Conservation (phyloP, 2,329 filamentous ascomycete species). For the Stromatinia cepivora region DNA sequence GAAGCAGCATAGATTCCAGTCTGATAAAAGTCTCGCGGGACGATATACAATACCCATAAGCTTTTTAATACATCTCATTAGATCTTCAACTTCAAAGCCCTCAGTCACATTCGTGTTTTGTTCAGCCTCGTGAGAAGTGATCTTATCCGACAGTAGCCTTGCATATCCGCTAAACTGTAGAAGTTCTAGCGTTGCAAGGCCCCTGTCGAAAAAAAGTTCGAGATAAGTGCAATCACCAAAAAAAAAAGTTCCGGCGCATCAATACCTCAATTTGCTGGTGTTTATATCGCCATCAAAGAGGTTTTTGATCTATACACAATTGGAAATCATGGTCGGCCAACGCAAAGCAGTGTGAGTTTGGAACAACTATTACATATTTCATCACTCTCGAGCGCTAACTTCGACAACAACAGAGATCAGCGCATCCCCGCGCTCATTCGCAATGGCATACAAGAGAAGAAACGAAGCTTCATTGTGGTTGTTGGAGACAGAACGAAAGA, state of each 20-base stretch:
- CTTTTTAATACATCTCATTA: not conserved
- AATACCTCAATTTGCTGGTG: slow-evolving; percentile 20
- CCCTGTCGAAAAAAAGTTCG: slow-evolving; percentile 23
- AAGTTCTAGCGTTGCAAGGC: not conserved
- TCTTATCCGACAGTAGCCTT: slow-evolving; percentile 5
- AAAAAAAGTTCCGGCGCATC: slow-evolving; percentile 24
- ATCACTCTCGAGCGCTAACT: slow-evolving; percentile 1
- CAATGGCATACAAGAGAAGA: slow-evolving; percentile 93
- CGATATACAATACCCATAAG: slow-evolving; percentile 11
- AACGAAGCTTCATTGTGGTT: slow-evolving; percentile 95
- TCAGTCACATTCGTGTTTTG: not conserved
- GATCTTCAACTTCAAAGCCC: not conserved
- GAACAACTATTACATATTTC: slow-evolving; percentile 23
- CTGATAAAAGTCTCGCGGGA: not conserved
- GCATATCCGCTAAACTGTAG: not conserved
- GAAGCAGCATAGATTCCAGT: not conserved
- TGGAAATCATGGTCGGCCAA: slow-evolving; percentile 29
- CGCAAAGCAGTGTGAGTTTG: slow-evolving; percentile 39
- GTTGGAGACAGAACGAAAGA: slow-evolving; percentile 94
- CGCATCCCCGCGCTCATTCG: slow-evolving; percentile 87
- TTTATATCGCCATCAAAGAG: slow-evolving; percentile 33
- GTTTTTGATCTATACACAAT: slow-evolving; percentile 7
- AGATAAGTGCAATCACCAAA: slow-evolving; percentile 24
- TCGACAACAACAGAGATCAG: slow-evolving; percentile 62
- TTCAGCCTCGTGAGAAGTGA: slow-evolving; percentile 1